Base-by-base conservation (phyloP, 2,329 filamentous ascomycete genomes). In the Huntiella bhutanensis region DNA sequence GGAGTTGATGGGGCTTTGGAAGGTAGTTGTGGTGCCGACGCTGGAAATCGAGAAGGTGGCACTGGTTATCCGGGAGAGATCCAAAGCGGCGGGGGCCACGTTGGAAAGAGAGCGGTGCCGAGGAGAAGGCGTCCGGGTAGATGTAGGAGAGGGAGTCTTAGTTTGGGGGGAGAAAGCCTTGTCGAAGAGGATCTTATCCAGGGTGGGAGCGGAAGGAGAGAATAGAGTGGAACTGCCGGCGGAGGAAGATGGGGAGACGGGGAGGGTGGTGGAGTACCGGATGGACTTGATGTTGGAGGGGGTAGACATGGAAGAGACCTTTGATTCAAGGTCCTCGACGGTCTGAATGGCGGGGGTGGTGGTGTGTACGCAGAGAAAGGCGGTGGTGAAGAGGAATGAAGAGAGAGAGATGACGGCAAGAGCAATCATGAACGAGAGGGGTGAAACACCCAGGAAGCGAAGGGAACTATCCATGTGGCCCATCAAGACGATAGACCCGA, bases 181-280 rank as follows among this genome's bases (percentile, higher is more conserved):
- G n/a, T 50, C 48, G 22, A 43, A 41, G 6, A 41, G 28, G 5
- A 37, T 43, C n/a, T 46, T 46, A 11, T 42, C 41, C 28, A 41
- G n/a, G 13, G 48, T 47, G 5, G 42, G 33, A 19, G 42, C 41
- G 13, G 13, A 28, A 7, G 33, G 33, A 16, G 36, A 48, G 32
- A 33, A 40, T 12, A 48, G 34, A 4, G 46, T 44, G 33, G 48
- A 47, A 11, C 41, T 38, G 12, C 40, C 34, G 4, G 43, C 42
- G 12, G 36, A 11, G 3, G 48, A 44, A 2, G 48, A 50, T 22
- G 34, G 39, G 16, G 44, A 19, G 10, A 41, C 32, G 19, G 48
- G 48, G n/a, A 50, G 33, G 16, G 48, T 50, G 15, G 48, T 41
- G 15, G 43, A 46, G 17, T 50, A 50, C 44, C 48, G 48, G 33